phyloP scores from a whole-genome alignment of 306 rosid species.

The Rubus parviflorus region DNA sequence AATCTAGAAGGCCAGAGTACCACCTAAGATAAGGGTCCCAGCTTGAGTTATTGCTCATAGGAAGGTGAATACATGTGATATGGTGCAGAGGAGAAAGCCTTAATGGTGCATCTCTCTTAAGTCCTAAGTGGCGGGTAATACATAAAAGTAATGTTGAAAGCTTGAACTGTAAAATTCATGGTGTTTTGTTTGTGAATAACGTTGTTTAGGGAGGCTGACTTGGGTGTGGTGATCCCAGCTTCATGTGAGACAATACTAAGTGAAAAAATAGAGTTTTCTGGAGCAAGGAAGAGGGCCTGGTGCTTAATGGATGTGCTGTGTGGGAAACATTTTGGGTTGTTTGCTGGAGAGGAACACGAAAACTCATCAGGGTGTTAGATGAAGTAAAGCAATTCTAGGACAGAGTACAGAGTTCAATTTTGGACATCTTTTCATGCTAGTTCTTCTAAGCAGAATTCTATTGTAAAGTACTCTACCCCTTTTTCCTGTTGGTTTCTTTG shows the following conservation, averaged over 20 bases:
- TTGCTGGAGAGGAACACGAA: too few species aligned
- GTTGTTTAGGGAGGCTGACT: neutral
- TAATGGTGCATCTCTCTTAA: neutral
- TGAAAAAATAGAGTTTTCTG: neutral
- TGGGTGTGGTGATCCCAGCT: neutral
- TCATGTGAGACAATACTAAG: neutral
- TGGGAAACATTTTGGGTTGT: neutral
- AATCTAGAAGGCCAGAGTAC: neutral
- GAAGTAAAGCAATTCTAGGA: neutral
- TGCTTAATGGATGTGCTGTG: neutral
- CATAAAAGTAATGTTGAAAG: neutral
- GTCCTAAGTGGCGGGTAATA: neutral
- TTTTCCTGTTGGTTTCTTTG: neutral
- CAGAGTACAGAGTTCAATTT: neutral
- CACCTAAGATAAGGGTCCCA: neutral
- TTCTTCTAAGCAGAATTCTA: neutral
- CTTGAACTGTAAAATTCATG: neutral
- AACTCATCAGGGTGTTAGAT: neutral
- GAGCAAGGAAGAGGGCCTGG: neutral
- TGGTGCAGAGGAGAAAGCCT: neutral
- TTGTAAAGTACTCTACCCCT: neutral
- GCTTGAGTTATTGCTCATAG: too few species aligned
- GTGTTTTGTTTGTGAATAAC: neutral
- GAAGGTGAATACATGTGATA: neutral
- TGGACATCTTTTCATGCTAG: too few species aligned